A percentile compares a stretch with the other conserved stretches of the same genome.
Evolutionary conservation across 225 moss, liverwort and hornwort genomes (phyloP).

Genomic region (Polytrichum formosum): DNA sequence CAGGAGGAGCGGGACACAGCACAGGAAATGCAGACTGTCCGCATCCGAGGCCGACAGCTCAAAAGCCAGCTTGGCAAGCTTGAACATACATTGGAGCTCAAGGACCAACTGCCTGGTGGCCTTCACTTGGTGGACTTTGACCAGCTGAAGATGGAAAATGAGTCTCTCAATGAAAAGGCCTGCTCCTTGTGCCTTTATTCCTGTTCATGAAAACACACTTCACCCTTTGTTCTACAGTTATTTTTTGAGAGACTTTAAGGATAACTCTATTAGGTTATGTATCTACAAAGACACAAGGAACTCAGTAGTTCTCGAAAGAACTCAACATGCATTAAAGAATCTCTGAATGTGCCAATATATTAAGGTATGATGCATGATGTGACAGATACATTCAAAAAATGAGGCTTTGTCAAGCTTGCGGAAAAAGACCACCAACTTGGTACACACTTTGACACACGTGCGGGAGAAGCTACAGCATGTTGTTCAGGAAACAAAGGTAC

Average conservation of each 20-base stretch:
- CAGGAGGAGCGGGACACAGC: slow-evolving; percentile 69
- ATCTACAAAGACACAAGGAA: too few species aligned
- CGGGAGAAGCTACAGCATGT: slow-evolving; percentile 80
- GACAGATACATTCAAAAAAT: slow-evolving; percentile 71
- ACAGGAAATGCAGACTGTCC: slow-evolving; percentile 59
- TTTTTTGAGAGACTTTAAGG: too few species aligned
- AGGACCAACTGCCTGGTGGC: slow-evolving; percentile 85
- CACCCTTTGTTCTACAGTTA: too few species aligned
- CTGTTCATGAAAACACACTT: background rate
- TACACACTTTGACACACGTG: slow-evolving; percentile 79
- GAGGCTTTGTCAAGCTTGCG: slow-evolving; percentile 61
- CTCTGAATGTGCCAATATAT: too few species aligned
- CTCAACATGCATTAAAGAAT: too few species aligned
- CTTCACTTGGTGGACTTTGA: slow-evolving; percentile 86
- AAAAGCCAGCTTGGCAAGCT: slow-evolving; percentile 71
- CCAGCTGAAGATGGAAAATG: slow-evolving; percentile 86
- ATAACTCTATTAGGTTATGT: too few species aligned
- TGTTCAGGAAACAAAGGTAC: slow-evolving; percentile 70
- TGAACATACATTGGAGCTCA: slow-evolving; percentile 64
- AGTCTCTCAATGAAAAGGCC: slow-evolving; percentile 87
- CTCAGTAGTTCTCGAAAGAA: too few species aligned
- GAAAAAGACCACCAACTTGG: slow-evolving; percentile 59
- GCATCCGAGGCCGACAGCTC: slow-evolving; percentile 66
- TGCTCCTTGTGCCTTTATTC: slow-evolving; percentile 3
- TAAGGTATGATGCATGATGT: too few species aligned